Base-by-base conservation (phyloP, 192 early-diverging fungal genomes). In the Endogone sp. region DNA sequence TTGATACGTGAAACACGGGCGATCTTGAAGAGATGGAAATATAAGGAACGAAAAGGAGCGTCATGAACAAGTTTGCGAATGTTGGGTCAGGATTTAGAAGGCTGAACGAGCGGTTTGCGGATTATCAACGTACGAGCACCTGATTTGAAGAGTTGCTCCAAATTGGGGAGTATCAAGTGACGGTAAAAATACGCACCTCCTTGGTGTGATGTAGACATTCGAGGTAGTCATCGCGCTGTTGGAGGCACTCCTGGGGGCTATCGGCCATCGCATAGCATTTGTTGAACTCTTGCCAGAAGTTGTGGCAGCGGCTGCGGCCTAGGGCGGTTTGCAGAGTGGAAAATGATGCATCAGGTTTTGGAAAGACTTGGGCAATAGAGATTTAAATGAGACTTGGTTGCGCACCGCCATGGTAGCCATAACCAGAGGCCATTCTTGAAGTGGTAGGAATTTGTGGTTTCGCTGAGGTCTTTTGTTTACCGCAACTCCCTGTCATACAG, bases 181-280 rank as follows among this genome's bases (percentile, higher is more conserved):
- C 37, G 24, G 22, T 0, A 60, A 23, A 6, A 60, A 60, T 10
- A 22, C 56, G 23, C 72, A 94, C 94, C 87, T 98, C 97, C 76
- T 98, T 98, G 70, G 90, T 90, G 74, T 95, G 94, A 75, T 95
- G 95, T 58, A 98, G 84, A 78, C 97, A 98, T 82, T 98, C 97
- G 59, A 93, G 81, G 81, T 98, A 98, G 79, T 98, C 97, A 63
- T 97, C 95, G 69, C 86, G 88, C 70, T 93, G 88, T 32, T 78
- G 75, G 29, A 84, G 63, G 80, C 95, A 97, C 76, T 95, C 88
- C 55, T 88, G 75, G 27, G 86, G 89, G 11, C 78, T 70, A 78
- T 93, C 89, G 66, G 92, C 90, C 73, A 85, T 79, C 75, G 90
- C 94, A 75, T 93, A 94, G 84, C 95, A 98, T 71, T 94, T 94